phyloP scores from a whole-genome alignment of 257 asterid genomes.

The Thymus quinquecostatus region DNA sequence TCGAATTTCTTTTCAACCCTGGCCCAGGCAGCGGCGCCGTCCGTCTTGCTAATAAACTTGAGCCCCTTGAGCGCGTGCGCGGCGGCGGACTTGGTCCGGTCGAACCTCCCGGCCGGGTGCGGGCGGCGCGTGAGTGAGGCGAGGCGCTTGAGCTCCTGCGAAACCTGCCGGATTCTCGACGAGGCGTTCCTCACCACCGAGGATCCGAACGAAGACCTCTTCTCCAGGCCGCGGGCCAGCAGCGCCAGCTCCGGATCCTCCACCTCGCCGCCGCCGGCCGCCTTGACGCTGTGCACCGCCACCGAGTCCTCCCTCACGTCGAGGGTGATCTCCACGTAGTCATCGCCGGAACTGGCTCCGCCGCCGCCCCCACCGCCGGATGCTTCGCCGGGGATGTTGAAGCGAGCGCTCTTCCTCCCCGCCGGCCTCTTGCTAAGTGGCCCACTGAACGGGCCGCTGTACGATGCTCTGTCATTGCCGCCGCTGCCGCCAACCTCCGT shows the following conservation, averaged over 20 bases:
- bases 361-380: background rate
- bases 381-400: constrained; percentile 50
- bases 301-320: constrained; percentile 87
- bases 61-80: constrained; percentile 85
- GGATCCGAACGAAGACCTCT: constrained; percentile 66
- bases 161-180: constrained; percentile 64
- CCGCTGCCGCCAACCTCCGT: constrained; percentile 44
- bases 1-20: constrained; percentile 77
- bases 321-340: constrained; percentile 88
- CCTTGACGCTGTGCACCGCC: constrained; percentile 89
- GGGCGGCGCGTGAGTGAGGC: constrained; percentile 63
- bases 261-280: constrained; percentile 79
- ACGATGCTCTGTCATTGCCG: constrained; percentile 46
- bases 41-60: constrained; percentile 86
- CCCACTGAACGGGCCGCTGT: constrained; percentile 62
- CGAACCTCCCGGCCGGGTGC: constrained; percentile 47
- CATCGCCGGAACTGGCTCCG: constrained; percentile 43
- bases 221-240: constrained; percentile 72
- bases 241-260: constrained; percentile 87
- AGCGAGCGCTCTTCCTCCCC: constrained; percentile 70
- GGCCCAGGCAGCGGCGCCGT: constrained; percentile 82
- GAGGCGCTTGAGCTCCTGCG: constrained; percentile 80
- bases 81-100: constrained; percentile 80
- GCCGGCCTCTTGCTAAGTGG: constrained; percentile 68
- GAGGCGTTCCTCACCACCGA: constrained; percentile 76